These are phyloP conservation scores for Schwanniomyces etchellsii DNA, from an alignment of 1,139 yeast genomes.

Conservation along the genomic window DNA sequence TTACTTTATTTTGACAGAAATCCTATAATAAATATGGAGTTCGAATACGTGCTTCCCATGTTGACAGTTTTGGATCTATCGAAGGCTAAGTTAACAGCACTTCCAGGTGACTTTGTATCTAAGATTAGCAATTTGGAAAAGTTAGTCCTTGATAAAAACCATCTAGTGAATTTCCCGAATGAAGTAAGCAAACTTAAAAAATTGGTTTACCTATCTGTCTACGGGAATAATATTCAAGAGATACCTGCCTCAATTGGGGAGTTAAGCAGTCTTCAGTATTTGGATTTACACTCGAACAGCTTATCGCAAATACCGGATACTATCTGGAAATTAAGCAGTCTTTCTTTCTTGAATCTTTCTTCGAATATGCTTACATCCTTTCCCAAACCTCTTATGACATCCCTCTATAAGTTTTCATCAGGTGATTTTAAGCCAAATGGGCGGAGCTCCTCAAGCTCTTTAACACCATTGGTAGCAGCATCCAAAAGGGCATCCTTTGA, in stretches of 20 bases:
- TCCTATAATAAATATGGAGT: constrained; percentile 73
- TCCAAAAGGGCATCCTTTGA: neutral
- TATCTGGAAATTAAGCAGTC: constrained; percentile 58
- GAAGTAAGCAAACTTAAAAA: constrained; percentile 57
- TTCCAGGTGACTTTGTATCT: constrained; percentile 60
- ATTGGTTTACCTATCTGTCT: constrained; percentile 63
- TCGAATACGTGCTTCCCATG: constrained; percentile 50
- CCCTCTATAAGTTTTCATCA: neutral
- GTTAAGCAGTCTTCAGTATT: constrained; percentile 53
- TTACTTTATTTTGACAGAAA: constrained; percentile 51
- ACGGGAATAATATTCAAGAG: constrained; percentile 67
- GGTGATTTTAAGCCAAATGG: neutral
- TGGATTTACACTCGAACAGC: constrained; percentile 86
- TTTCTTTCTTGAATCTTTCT: constrained; percentile 65
- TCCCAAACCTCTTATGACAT: constrained; percentile 48
- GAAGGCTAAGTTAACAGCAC: constrained; percentile 73
- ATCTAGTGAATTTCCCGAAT: constrained; percentile 69
- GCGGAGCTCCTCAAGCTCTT: constrained; percentile 2
- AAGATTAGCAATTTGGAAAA: constrained; percentile 67
- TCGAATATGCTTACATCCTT: constrained; percentile 70
- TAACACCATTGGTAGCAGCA: constrained; percentile 2
- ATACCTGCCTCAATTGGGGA: constrained; percentile 68
- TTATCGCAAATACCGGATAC: constrained; percentile 64
- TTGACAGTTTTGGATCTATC: constrained; percentile 72
- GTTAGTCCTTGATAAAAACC: constrained; percentile 75